Evolutionary conservation across 768 basidiomycete genomes (phyloP), one percentile per base, ranked within the genome.

Genomic region (Lactarius akahatsu): DNA sequence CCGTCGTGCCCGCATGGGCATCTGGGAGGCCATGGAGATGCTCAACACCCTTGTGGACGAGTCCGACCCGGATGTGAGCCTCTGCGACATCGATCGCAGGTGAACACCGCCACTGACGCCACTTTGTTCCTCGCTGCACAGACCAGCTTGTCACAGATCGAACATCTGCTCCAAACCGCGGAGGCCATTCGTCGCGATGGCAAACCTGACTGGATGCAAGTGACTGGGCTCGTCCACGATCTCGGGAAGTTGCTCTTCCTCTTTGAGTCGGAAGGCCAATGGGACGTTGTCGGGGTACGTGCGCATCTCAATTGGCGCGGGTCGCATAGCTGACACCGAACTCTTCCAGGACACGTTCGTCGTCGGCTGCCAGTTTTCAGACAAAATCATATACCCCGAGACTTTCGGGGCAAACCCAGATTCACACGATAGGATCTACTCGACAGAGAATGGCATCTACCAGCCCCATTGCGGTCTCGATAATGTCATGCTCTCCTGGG

Each of bases 121-220:
- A 16, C 26, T 20, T 41, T 55, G 20, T 23, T 55, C 20, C 36
- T 41, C 59, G 40, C 23, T 61, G 58, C 70, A 9, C 73, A 92
- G 90, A 91, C 90, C 2, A 81, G 79, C 69, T 76, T 91, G 34
- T 87, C 91, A 41, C 94, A 96, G 78, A 94, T 96, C 38, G 91
- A 94, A 71, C 94, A 96, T 74, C 82, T 96, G 3, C 82, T 96
- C 1, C 94, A 96, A 73, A 94, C 92, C 0, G 92, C 92, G n/a
- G 92, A 94, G 72, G 91, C 92, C 13, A 93, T 94, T 69, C 83
- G 92, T 55, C 80, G 84, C 28, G 92, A 94, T 68, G 92, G 91
- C 0, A 91, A 92, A 73, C 92, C 92, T 0, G 92, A 94, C 69
- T 94, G 92, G 92, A 93, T 94, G 92, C 91, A 93, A 79, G 84